phyloP scores from a whole-genome alignment of 352 stramenopile species.

The Plasmopara viticola region DNA sequence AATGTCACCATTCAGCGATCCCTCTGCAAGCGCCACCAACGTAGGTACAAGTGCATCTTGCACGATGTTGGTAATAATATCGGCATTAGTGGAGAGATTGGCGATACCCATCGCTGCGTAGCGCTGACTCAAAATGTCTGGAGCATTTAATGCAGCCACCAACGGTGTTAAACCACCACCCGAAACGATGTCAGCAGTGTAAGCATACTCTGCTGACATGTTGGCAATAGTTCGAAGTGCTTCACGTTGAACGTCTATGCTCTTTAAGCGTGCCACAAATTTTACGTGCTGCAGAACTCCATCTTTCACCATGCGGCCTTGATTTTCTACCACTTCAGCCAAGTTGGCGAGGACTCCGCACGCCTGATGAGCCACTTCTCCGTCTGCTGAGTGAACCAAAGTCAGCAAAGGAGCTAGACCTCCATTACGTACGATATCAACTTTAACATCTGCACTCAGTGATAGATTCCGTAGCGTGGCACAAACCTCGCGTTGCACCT shows the following conservation, averaged over 20 bases:
- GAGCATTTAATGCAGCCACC: conserved; percentile 82
- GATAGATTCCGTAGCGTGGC: conserved; percentile 89
- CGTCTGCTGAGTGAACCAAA: conserved; percentile 86
- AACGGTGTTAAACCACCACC: conserved; percentile 87
- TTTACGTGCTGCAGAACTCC: conserved; percentile 95
- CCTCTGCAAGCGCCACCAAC: conserved; percentile 80
- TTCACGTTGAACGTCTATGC: conserved; percentile 91
- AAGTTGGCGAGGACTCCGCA: conserved; percentile 91
- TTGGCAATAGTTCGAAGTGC: conserved; percentile 92
- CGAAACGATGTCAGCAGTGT: conserved; percentile 89
- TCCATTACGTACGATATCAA: conserved; percentile 85
- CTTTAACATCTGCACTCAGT: conserved; percentile 90
- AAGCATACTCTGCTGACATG: conserved; percentile 92
- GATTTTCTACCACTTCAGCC: conserved; percentile 92
- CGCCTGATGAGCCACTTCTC: conserved; percentile 87
- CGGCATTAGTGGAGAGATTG: conserved; percentile 91
- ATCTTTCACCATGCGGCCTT: conserved; percentile 91
- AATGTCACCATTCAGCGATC: conserved; percentile 79
- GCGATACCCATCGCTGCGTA: conserved; percentile 94
- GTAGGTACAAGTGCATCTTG: conserved; percentile 86
- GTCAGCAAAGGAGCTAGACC: conserved; percentile 80
- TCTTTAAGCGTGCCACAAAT: conserved; percentile 90
- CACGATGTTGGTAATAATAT: conserved; percentile 87
- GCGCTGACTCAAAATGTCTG: conserved; percentile 89
- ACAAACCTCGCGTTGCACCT: conserved; percentile 91